A percentile compares a stretch with the other conserved stretches of the same genome.
Conservation (phyloP, 2,329 filamentous ascomycete genomes). For the Bipolaris gigantea region DNA sequence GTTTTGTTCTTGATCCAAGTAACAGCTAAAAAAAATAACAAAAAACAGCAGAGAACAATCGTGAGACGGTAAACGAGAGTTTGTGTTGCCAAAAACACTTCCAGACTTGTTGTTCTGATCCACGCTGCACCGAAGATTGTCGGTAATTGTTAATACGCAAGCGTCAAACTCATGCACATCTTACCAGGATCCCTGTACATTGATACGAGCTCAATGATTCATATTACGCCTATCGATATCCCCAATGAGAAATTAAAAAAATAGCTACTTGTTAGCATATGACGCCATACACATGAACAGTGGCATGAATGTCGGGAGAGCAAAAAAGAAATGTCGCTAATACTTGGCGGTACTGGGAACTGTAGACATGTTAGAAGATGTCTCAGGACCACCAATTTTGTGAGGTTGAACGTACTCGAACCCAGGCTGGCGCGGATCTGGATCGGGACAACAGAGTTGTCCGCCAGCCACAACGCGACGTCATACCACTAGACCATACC, state of each 20-base stretch:
- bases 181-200: not conserved
- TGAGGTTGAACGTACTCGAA: conserved; percentile 25
- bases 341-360: conserved; percentile 34
- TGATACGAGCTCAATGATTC: not conserved
- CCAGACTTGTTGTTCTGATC: too few species aligned
- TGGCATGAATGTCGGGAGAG: not conserved
- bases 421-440: conserved; percentile 37
- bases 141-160: too few species aligned
- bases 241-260: not conserved
- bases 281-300: not conserved
- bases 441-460: conserved; percentile 20
- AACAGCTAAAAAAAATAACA: too few species aligned
- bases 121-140: too few species aligned
- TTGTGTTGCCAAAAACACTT: too few species aligned
- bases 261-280: not conserved
- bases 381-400: conserved; percentile 15
- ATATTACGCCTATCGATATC: too few species aligned
- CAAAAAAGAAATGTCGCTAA: conserved; percentile 23
- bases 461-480: conserved; percentile 38
- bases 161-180: too few species aligned
- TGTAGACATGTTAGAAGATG: conserved; percentile 25
- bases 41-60: too few species aligned
- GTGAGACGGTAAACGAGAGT: too few species aligned
- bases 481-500: conserved; percentile 39
- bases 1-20: too few species aligned